Evolutionary conservation across 2,329 filamentous ascomycete genomes (phyloP).

Genomic region (Aspergillus chevalieri): DNA sequence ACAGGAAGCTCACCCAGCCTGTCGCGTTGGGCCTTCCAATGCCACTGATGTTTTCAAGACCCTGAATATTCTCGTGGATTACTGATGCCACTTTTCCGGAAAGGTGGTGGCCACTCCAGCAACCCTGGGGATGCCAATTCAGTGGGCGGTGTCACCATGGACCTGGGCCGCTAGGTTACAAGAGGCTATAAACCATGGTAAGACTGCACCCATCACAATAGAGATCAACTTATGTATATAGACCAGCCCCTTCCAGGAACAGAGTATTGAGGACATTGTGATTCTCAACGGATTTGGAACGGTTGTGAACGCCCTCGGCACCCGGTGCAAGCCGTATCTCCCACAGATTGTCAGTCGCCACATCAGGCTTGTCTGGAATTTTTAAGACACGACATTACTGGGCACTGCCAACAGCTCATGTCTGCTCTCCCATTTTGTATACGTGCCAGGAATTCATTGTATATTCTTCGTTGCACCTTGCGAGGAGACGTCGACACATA

Average conservation of each 20-base stretch:
- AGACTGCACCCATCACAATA: too few species aligned
- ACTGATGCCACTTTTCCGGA: constrained; percentile 11
- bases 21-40: constrained; percentile 11
- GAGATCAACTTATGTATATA: too few species aligned
- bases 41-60: constrained; percentile 11
- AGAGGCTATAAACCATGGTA: too few species aligned
- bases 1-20: constrained; percentile 10
- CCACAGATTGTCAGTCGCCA: constrained; percentile 94
- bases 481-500: too few species aligned
- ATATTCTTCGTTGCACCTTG: too few species aligned
- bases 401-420: too few species aligned
- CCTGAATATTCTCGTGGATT: constrained; percentile 10
- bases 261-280: constrained; percentile 90
- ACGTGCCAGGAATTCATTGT: too few species aligned
- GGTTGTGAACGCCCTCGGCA: constrained; percentile 89
- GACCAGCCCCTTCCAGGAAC: constrained; percentile 99
- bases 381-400: too few species aligned
- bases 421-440: too few species aligned
- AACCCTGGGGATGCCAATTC: not conserved
- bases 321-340: constrained; percentile 90
- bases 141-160: not conserved
- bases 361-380: too few species aligned
- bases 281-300: constrained; percentile 98
- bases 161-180: not conserved
- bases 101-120: not conserved